phyloP scores from a whole-genome alignment of 768 basidiomycete genomes.

The Amylocystis lapponica region DNA sequence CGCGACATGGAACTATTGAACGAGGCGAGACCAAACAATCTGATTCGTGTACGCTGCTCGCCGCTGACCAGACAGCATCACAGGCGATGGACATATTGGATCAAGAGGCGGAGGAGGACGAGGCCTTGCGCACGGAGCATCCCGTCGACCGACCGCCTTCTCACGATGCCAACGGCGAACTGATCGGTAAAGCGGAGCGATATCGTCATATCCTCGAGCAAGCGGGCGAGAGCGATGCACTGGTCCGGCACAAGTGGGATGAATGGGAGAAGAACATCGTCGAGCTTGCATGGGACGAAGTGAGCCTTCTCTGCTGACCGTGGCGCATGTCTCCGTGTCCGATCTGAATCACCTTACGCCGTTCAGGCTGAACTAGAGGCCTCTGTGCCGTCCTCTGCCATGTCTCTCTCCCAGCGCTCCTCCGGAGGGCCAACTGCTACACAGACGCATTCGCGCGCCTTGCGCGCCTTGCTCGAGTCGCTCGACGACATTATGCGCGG shows the following conservation, averaged over 20 bases:
- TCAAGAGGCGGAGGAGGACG: slow-evolving; percentile 82
- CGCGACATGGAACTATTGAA: slow-evolving; percentile 60
- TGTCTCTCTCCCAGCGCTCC: slow-evolving; percentile 10
- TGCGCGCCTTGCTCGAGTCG: slow-evolving; percentile 72
- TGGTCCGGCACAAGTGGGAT: slow-evolving; percentile 79
- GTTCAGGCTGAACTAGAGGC: slow-evolving; percentile 58
- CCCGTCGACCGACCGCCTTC: slow-evolving; percentile 56
- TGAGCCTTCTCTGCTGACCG: no score
- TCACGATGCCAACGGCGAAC: slow-evolving; percentile 69
- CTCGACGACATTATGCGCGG: slow-evolving; percentile 66
- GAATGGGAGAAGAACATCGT: slow-evolving; percentile 76
- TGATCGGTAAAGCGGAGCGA: slow-evolving; percentile 63
- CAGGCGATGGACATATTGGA: slow-evolving; percentile 91
- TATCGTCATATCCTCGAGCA: slow-evolving; percentile 69
- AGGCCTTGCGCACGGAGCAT: slow-evolving; percentile 51
- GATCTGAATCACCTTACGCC: neutral
- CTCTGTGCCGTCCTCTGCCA: slow-evolving; percentile 63
- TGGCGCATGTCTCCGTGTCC: no score
- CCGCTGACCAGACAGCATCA: neutral
- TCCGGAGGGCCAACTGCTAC: slow-evolving; percentile 26
- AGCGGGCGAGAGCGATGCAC: slow-evolving; percentile 70
- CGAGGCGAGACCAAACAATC: slow-evolving; percentile 47
- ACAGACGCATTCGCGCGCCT: slow-evolving; percentile 56
- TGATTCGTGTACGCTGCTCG: no score
- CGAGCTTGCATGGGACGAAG: slow-evolving; percentile 66